These are phyloP conservation scores for Exophiala dermatitidis DNA, from an alignment of 2,329 filamentous ascomycete species.

Conservation along the genomic window DNA sequence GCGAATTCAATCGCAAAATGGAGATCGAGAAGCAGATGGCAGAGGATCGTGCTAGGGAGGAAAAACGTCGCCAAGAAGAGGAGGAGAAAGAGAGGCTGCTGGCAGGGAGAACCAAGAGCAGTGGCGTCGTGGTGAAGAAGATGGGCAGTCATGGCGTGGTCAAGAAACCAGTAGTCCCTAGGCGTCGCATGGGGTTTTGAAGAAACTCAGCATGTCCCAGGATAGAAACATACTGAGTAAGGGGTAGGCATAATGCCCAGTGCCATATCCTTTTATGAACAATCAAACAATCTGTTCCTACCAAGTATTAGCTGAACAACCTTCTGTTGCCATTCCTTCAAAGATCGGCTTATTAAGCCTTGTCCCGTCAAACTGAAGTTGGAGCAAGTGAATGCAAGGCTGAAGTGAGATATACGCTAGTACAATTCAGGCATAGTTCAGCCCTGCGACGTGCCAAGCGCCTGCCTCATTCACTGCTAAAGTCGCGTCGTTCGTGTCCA, in stretches of 20 bases:
- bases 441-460: not conserved
- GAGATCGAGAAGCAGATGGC: constrained; percentile 92
- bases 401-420: not conserved
- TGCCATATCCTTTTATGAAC: not conserved
- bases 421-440: not conserved
- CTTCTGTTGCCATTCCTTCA: no score
- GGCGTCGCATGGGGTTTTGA: constrained; percentile 26
- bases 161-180: constrained; percentile 25
- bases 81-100: constrained; percentile 33
- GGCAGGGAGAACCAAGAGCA: constrained; percentile 17
- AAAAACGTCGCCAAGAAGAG: constrained; percentile 46
- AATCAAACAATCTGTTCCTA: no score
- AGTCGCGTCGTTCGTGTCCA: not conserved
- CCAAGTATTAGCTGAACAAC: no score
- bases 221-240: not conserved
- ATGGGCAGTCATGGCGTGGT: constrained; percentile 27
- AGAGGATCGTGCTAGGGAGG: constrained; percentile 74
- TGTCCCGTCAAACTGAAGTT: no score
- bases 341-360: no score
- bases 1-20: constrained; percentile 85
- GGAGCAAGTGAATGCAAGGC: not conserved
- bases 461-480: not conserved
- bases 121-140: constrained; percentile 25
- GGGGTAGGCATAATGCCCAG: not conserved
- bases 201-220: not conserved